Evolutionary conservation across 176 grass and related monocot species (phyloP), one percentile per base, ranked within the genome.

Genomic region (Oryza meyeriana): DNA sequence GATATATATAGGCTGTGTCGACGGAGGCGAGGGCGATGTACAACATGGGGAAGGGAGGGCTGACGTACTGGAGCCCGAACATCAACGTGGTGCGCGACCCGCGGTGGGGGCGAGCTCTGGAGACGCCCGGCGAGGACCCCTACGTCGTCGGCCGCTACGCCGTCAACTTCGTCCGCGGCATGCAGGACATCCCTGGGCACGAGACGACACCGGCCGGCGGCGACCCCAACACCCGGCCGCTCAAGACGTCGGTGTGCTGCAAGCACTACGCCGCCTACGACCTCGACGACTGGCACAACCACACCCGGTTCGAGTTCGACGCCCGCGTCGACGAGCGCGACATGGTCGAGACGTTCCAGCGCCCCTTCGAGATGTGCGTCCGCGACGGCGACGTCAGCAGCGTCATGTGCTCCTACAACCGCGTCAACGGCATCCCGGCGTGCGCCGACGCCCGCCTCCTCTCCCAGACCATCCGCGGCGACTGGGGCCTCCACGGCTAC

Each of bases 201-300:
- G 82, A 76, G 4, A 6, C 36, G 22, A 4, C 32, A 1, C 1
- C 7, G 13, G 33, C 24, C 36, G 39, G 25, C 12, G 24, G 11
- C 48, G 74, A 76, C 63, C 82, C 72, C 2, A 17, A 5, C 30
- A 57, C 77, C 16, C 58, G 84, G 25, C 84, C 77, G 59, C 73
- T 91, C 59, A 91, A 91, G 72, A 87, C 80, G 16, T 84, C 89
- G 10, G 65, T 85, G 3, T 91, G 89, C 72, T 91, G 89, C 85
- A 91, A 88, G 82, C 89, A 91, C 64, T 91, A 85, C 82, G 83
- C 85, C 14, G 89, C 89, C 39, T 91, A 91, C 34, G 89, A 91
- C 35, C 5, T 91, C 0, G 89, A 91, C 45, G 64, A 79, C 68
- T 88, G 85, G 89, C 38, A 68, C 48, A 74, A 74, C 26, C 17